Conservation (phyloP, 176 grass and related monocot genomes). For the Cenchrus americanus region DNA sequence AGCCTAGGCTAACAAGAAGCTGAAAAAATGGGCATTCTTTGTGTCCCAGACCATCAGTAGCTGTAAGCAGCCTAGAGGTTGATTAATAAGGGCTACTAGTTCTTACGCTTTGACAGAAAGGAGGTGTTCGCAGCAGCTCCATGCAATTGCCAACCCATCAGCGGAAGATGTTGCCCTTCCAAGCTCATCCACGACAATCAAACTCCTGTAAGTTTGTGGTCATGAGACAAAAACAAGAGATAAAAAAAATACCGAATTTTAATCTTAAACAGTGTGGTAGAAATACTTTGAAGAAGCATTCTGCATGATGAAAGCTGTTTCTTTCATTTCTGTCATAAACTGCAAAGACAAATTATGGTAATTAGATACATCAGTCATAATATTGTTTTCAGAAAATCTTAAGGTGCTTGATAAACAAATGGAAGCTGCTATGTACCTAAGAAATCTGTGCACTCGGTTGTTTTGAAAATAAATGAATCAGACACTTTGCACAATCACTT, state of each 20-base stretch:
- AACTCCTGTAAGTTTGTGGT: conserved; percentile 58
- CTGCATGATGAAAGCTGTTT: conserved; percentile 96
- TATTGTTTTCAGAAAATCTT: conserved; percentile 17
- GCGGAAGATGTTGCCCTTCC: conserved; percentile 95
- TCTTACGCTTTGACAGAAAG: conserved; percentile 81
- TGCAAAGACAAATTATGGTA: conserved; percentile 54
- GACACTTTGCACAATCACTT: not conserved
- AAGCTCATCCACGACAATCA: conserved; percentile 96
- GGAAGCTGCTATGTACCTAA: conserved; percentile 17
- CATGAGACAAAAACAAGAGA: conserved; percentile 40
- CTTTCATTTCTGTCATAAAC: conserved; percentile 99
- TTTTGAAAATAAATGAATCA: conserved; percentile 28
- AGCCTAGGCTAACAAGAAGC: not conserved
- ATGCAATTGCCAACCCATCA: conserved; percentile 98
- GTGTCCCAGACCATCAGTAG: not conserved
- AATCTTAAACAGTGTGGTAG: conserved; percentile 25
- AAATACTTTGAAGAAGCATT: conserved; percentile 87
- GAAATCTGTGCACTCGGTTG: not conserved
- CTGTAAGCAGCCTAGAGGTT: conserved; percentile 6
- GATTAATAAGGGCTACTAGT: conserved; percentile 32
- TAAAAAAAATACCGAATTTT: conserved; percentile 6
- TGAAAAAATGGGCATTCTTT: conserved; percentile 10
- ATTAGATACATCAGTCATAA: conserved; percentile 27
- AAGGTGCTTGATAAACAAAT: conserved; percentile 13
- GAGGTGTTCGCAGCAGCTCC: conserved; percentile 96